Conservation (phyloP, 352 stramenopile genomes). For the Globisporangium cederbergense region DNA sequence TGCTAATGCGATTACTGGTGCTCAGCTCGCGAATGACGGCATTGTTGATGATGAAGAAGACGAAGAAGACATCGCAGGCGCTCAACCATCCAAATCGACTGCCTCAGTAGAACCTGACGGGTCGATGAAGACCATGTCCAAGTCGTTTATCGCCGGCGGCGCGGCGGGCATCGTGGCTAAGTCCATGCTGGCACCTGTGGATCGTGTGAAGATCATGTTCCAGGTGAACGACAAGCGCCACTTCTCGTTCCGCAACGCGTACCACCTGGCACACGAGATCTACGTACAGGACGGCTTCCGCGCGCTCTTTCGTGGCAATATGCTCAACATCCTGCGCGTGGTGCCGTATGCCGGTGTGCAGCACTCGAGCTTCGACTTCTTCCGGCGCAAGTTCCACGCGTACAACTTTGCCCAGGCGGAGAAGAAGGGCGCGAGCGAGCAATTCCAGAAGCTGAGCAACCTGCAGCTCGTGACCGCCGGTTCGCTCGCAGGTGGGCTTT, state of each 20-base stretch:
- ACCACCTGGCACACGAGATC: slow-evolving; percentile 54
- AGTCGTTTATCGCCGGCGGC: slow-evolving; percentile 77
- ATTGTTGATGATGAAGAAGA: not conserved
- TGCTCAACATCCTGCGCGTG: slow-evolving; percentile 77
- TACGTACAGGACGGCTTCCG: slow-evolving; percentile 68
- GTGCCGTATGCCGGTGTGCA: slow-evolving; percentile 77
- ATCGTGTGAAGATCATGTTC: slow-evolving; percentile 86
- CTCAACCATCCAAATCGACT: not conserved
- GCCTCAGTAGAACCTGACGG: slow-evolving; percentile 15
- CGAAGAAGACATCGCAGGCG: not conserved
- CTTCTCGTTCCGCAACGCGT: slow-evolving; percentile 77
- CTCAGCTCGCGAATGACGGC: not conserved
- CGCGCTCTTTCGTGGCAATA: slow-evolving; percentile 69
- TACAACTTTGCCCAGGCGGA: slow-evolving; percentile 67
- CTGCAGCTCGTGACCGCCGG: slow-evolving; percentile 67
- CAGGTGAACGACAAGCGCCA: slow-evolving; percentile 70
- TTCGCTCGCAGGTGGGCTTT: slow-evolving; percentile 69
- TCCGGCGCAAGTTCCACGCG: slow-evolving; percentile 73
- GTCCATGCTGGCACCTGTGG: slow-evolving; percentile 64
- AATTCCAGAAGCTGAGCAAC: slow-evolving; percentile 72
- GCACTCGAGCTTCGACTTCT: slow-evolving; percentile 84
- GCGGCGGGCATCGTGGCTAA: slow-evolving; percentile 76
- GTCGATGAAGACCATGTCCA: slow-evolving; percentile 69
- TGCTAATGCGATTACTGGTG: not conserved
- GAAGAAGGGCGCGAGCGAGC: slow-evolving; percentile 16